These are phyloP conservation scores for Tolypocladium sp. DNA, from an alignment of 2,329 filamentous ascomycete genomes.

Conservation along the genomic window DNA sequence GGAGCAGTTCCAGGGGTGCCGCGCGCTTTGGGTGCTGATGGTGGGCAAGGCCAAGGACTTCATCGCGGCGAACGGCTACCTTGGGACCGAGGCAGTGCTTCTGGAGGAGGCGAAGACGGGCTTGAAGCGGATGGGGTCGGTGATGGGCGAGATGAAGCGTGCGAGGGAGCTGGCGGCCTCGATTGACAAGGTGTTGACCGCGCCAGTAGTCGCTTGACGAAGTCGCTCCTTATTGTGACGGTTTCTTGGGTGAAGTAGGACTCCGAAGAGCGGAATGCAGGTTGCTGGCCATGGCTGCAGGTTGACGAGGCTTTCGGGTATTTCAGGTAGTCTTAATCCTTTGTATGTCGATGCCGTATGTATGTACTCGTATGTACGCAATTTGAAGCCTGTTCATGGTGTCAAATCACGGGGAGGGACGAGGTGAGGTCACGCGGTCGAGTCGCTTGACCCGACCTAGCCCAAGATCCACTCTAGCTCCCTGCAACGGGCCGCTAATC, in stretches of 20 bases:
- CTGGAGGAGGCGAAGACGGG: neutral
- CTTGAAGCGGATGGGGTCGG: neutral
- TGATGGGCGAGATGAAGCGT: neutral
- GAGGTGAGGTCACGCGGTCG: neutral
- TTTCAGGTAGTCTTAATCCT: neutral
- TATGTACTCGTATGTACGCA: neutral
- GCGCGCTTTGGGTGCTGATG: slow-evolving; percentile 3
- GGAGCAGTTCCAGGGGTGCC: slow-evolving; percentile 1
- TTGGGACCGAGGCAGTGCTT: neutral
- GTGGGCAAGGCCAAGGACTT: neutral
- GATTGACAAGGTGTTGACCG: neutral
- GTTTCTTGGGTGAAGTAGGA: too few species aligned
- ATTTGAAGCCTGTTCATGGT: neutral
- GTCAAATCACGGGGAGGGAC: neutral
- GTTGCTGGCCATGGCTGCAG: neutral
- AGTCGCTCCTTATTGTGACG: neutral
- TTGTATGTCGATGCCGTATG: neutral
- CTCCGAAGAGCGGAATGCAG: neutral
- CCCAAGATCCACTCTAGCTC: neutral
- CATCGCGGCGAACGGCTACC: neutral
- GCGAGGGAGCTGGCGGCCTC: neutral
- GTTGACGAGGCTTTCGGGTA: neutral
- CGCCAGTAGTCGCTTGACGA: neutral
- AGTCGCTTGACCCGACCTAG: neutral
- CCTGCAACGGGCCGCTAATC: neutral